These are phyloP conservation scores for Clavispora fructus DNA, from an alignment of 805 yeast genomes.

Conservation along the genomic window DNA sequence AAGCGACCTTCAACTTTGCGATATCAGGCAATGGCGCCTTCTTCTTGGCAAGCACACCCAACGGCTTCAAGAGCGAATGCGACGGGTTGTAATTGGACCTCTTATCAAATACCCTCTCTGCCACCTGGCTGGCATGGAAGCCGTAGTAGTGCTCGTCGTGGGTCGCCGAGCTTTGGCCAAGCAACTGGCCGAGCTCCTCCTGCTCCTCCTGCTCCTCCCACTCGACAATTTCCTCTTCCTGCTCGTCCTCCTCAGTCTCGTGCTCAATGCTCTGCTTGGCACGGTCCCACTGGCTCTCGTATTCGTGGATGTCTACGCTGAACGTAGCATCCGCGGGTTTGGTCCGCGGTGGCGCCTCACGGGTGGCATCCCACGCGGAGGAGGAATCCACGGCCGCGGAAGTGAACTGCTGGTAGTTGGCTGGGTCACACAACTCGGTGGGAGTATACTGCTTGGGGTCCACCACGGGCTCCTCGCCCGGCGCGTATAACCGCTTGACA, in stretches of 20 bases:
- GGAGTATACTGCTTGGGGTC: constrained; percentile 9
- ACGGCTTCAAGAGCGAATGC: constrained; percentile 14
- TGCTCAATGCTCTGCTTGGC: background rate
- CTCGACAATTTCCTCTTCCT: background rate
- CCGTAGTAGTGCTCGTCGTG: constrained; percentile 6
- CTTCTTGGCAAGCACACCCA: background rate
- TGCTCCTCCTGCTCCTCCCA: background rate
- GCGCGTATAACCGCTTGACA: constrained; percentile 2
- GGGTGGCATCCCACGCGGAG: constrained; percentile 40
- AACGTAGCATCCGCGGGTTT: constrained; percentile 5
- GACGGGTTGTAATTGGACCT: constrained; percentile 24
- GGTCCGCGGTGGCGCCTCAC: constrained; percentile 35
- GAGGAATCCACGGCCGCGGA: constrained; percentile 1
- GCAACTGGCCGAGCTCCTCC: background rate
- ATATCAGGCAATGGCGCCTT: background rate
- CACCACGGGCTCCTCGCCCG: background rate
- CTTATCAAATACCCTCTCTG: constrained; percentile 30
- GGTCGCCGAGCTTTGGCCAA: background rate
- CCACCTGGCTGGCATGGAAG: constrained; percentile 11
- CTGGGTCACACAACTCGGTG: constrained; percentile 25
- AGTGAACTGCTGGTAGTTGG: constrained; percentile 21
- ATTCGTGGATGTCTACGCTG: constrained; percentile 12
- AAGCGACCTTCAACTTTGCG: background rate
- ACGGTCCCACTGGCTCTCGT: constrained; percentile 27
- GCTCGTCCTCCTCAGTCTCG: background rate